Evolutionary conservation across 2,329 filamentous ascomycete genomes (phyloP).

Genomic region (Fusarium nematophilum): DNA sequence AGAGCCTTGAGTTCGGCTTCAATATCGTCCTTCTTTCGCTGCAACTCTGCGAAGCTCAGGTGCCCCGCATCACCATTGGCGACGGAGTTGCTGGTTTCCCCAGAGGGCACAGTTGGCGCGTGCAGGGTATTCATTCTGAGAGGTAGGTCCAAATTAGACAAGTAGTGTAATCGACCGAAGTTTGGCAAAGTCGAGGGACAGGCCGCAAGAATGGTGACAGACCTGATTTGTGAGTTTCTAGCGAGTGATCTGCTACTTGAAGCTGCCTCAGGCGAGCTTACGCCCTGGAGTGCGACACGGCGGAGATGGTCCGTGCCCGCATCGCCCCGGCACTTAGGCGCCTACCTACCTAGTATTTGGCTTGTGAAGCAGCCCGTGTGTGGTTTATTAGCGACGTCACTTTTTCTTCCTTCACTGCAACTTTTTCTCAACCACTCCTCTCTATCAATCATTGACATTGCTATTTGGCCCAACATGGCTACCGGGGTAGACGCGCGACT

Average conservation of each 20-base stretch:
- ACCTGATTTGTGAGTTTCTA: no score
- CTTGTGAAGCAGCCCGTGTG: conserved; percentile 11
- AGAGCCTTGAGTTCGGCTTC: conserved; percentile 90
- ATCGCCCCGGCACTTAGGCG: no score
- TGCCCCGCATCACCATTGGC: conserved; percentile 72
- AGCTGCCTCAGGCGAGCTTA: no score
- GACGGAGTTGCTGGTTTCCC: conserved; percentile 72
- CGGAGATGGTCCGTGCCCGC: no score
- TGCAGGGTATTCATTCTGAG: conserved; percentile 65
- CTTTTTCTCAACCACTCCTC: conserved; percentile 39
- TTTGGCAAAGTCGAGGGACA: neutral
- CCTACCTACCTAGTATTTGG: no score
- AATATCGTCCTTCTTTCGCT: conserved; percentile 83
- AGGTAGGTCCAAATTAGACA: conserved; percentile 20
- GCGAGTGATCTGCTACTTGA: no score
- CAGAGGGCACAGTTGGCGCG: conserved; percentile 74
- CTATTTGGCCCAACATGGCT: conserved; percentile 68
- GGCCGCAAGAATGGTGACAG: neutral
- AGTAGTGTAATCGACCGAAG: neutral
- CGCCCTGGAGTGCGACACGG: no score
- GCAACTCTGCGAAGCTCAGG: conserved; percentile 81
- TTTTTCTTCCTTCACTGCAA: conserved; percentile 37
- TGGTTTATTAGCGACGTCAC: conserved; percentile 45
- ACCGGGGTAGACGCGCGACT: conserved; percentile 89
- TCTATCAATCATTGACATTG: conserved; percentile 27